Percentiles rank a stretch among this genome's conserved stretches.
Conservation (phyloP, 2,329 filamentous ascomycete genomes). For the Emmonsia crescens region DNA sequence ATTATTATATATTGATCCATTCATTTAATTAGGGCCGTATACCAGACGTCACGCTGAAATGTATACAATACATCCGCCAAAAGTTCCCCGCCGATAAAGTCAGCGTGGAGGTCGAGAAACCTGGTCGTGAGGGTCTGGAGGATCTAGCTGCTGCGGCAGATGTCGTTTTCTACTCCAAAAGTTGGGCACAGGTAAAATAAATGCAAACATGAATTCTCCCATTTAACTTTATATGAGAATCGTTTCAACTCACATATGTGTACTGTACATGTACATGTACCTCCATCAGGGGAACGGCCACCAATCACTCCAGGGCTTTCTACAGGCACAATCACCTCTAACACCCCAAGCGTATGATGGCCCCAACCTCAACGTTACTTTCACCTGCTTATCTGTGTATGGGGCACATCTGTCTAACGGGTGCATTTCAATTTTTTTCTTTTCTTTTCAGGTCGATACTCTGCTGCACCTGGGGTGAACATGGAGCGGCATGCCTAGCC, state of each 20-base stretch:
- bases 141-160: constrained; percentile 53
- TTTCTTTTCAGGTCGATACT: constrained; percentile 33
- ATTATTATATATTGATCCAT: not conserved
- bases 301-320: constrained; percentile 40
- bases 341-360: constrained; percentile 37
- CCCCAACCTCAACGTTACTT: not conserved
- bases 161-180: constrained; percentile 61
- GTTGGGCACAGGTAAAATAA: constrained; percentile 55
- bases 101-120: constrained; percentile 66
- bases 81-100: constrained; percentile 39
- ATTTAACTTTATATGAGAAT: not conserved
- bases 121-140: constrained; percentile 48
- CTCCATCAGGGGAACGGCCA: constrained; percentile 27
- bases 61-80: constrained; percentile 46
- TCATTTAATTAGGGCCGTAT: constrained; percentile 45
- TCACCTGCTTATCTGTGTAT: too few relatives aligned
- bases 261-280: too few relatives aligned
- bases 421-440: too few relatives aligned
- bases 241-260: too few relatives aligned
- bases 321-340: constrained; percentile 35
- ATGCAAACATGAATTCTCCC: not conserved
- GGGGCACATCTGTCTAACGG: not conserved
- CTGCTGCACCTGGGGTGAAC: constrained; percentile 50
- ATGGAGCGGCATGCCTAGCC: constrained; percentile 41
- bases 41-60: constrained; percentile 49